Percentiles rank a stretch among this genome's conserved stretches.
phyloP scores from a whole-genome alignment of 2,329 filamentous ascomycete species.

The Neopestalotiopsis rosae region DNA sequence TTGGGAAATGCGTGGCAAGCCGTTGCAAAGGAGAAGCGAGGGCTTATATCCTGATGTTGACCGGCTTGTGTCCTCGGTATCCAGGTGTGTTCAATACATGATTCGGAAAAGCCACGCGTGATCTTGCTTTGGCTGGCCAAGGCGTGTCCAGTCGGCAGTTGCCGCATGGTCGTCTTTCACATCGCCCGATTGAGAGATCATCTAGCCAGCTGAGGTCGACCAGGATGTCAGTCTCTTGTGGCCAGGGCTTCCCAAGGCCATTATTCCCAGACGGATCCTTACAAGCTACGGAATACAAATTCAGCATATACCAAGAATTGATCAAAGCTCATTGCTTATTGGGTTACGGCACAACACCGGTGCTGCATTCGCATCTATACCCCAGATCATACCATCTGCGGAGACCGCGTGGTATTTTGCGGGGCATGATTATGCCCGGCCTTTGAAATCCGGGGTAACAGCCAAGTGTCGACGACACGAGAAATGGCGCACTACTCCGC shows the following conservation, averaged over 20 bases:
- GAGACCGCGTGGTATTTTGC: neutral
- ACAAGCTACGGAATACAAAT: no score
- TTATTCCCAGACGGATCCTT: neutral
- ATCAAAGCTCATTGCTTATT: neutral
- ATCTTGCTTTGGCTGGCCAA: neutral
- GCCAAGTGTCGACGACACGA: no score
- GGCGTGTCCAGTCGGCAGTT: neutral
- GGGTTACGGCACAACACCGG: neutral
- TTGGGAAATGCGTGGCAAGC: neutral
- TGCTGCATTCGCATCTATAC: neutral
- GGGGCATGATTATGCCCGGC: neutral
- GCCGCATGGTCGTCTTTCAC: neutral
- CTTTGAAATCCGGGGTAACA: neutral
- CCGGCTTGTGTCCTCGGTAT: neutral
- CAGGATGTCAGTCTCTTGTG: neutral
- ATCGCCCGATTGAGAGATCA: neutral
- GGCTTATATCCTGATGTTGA: neutral
- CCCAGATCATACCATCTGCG: neutral
- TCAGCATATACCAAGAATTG: neutral
- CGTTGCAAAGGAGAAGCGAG: neutral
- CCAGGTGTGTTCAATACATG: neutral
- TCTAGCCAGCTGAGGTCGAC: neutral
- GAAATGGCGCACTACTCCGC: no score
- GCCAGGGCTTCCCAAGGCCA: neutral
- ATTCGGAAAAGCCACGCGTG: neutral